Evolutionary conservation across 2,329 filamentous ascomycete genomes (phyloP), one percentile per base, ranked within the genome.

Genomic region (Penicillium palitans): DNA sequence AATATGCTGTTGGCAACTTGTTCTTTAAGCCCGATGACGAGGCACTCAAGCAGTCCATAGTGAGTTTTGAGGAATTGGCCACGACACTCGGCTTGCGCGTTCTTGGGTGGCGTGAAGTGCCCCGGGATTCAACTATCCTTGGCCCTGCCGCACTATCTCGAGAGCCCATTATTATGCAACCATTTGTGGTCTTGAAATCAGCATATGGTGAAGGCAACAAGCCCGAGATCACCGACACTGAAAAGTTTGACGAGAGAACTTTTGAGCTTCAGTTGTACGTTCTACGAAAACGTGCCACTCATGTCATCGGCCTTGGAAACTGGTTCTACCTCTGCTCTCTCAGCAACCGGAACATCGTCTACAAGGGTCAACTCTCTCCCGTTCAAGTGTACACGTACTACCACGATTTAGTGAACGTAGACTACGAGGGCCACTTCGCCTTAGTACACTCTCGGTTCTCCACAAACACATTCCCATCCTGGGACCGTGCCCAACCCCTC

Each of bases 271-370:
- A 97, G 80, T 84, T 99, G 55, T 99, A 93, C 77, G 84, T 98
- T 62, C 85, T 99, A 68, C 89, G 93, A 74, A 99, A 99, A 84
- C 90, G 92, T 70, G 90, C 93, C 54, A 96, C 93, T 48, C 92
- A 97, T 81, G 90, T 91, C 70, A 95, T 97, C 74, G 93, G 93
- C 60, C 84, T 97, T 57, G 91, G 96, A 78, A 97, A 97, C 78
- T 98, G 93, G 93, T 98, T 98, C 83, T 98, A 98, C 77, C 83
- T 98, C 59, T 98, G 93, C 84, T 96, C 92, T 50, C 81, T 98
- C 66, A 95, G 88, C 77, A 97, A 96, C 87, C 93, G 93, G 80
- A 98, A 98, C 81, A 98, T 98, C 79, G 91, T 98, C 60, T 98
- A 98, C 85, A 98, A 98, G 84, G 93, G 93, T 64, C 95, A 98